A percentile compares a stretch with the other conserved stretches of the same genome.
Evolutionary conservation across 768 basidiomycete species (phyloP).

Genomic region (Rhizopogon vulgaris): DNA sequence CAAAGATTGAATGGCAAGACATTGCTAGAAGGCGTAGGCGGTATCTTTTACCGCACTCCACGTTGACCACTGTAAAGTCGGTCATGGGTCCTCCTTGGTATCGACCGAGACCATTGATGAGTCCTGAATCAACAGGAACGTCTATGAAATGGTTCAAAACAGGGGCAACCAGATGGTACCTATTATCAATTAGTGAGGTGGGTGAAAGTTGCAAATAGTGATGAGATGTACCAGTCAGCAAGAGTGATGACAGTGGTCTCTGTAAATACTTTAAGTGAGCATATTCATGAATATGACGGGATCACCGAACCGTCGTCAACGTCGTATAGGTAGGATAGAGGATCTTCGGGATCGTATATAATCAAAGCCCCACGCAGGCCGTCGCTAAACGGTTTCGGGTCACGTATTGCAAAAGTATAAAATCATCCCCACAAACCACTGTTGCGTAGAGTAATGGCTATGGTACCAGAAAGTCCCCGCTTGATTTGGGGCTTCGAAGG

Average conservation of each 20-base stretch:
- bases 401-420: slow-evolving; percentile 23
- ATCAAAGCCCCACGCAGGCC: slow-evolving; percentile 34
- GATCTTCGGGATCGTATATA: slow-evolving; percentile 37
- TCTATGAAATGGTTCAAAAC: slow-evolving; percentile 2
- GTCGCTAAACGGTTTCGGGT: slow-evolving; percentile 22
- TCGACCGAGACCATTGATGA: slow-evolving; percentile 47
- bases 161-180: slow-evolving; percentile 7
- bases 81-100: slow-evolving; percentile 24
- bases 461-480: slow-evolving; percentile 31
- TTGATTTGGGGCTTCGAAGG: slow-evolving; percentile 13
- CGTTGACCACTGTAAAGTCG: slow-evolving; percentile 25
- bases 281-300: no score
- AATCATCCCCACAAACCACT: slow-evolving; percentile 11
- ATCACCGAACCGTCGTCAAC: slow-evolving; percentile 34
- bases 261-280: slow-evolving; percentile 13
- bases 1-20: slow-evolving; percentile 36
- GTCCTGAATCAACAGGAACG: slow-evolving; percentile 20
- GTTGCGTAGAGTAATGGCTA: slow-evolving; percentile 31
- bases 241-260: slow-evolving; percentile 35
- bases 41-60: slow-evolving; percentile 22
- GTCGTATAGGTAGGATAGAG: slow-evolving; percentile 31
- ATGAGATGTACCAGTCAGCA: slow-evolving; percentile 28
- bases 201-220: not conserved
- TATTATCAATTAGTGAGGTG: not conserved
- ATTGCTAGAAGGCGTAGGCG: slow-evolving; percentile 26